Evolutionary conservation across 73 alveolate species (phyloP).

Genomic region (Uronychia setigera): DNA sequence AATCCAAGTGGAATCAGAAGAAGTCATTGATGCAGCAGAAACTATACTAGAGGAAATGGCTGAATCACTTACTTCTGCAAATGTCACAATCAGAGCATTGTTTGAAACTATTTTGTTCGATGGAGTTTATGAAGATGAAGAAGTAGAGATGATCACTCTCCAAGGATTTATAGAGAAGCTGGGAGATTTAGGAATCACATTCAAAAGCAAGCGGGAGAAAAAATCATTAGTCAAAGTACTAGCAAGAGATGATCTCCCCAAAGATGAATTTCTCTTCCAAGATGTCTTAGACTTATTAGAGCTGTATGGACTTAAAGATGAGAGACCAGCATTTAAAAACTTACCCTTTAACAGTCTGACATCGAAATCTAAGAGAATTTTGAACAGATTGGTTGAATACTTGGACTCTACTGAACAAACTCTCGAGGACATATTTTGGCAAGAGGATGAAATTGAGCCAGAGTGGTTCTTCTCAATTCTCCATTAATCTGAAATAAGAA

Average conservation of each 20-base stretch:
- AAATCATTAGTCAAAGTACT: no score
- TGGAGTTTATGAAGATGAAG: background rate
- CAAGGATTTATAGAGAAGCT: background rate
- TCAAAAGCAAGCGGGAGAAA: background rate
- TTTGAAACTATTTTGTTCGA: background rate
- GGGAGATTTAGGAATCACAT: background rate
- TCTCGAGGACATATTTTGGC: background rate
- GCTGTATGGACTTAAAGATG: background rate
- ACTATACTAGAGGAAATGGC: background rate
- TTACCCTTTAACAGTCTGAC: background rate
- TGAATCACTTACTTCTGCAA: background rate
- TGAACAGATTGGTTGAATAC: background rate
- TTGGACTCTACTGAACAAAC: background rate
- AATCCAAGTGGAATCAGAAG: background rate
- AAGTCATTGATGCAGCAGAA: background rate
- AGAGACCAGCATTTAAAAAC: background rate
- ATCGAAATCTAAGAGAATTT: background rate
- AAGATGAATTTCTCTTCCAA: background rate
- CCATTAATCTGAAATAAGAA: background rate
- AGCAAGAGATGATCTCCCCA: background rate
- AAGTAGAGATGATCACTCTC: background rate
- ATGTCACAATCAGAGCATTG: background rate
- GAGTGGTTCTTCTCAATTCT: background rate
- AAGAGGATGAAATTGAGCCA: background rate
- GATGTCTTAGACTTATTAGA: background rate